These are phyloP conservation scores for Huiozyma sinensis DNA, from an alignment of 805 yeast species.

Conservation along the genomic window DNA sequence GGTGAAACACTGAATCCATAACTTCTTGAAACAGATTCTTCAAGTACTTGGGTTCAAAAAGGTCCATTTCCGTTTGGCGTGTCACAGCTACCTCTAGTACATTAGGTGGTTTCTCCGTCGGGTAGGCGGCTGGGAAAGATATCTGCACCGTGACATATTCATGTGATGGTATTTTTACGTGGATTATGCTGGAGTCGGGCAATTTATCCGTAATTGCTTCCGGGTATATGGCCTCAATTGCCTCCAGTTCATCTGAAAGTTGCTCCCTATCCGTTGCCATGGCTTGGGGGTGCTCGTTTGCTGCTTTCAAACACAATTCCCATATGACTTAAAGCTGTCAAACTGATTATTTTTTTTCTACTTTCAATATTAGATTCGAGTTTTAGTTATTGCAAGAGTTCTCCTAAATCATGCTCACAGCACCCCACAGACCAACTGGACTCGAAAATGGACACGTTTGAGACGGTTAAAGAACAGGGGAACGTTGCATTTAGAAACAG, in stretches of 20 bases:
- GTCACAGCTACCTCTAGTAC: conserved; percentile 40
- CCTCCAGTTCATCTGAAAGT: conserved; percentile 56
- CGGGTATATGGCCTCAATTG: conserved; percentile 83
- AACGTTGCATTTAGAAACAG: conserved; percentile 39
- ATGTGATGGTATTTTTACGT: conserved; percentile 49
- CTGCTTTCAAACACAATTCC: too few relatives aligned
- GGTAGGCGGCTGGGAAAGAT: conserved; percentile 64
- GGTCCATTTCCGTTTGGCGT: conserved; percentile 18
- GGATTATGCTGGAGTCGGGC: conserved; percentile 31
- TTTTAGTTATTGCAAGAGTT: background rate
- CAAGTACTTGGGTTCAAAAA: conserved; percentile 38
- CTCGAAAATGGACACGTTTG: conserved; percentile 5
- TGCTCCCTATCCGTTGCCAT: conserved; percentile 13
- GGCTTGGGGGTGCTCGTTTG: background rate
- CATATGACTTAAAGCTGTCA: too few relatives aligned
- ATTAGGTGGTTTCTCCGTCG: conserved; percentile 47
- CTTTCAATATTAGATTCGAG: background rate
- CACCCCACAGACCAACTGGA: background rate
- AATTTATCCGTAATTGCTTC: conserved; percentile 34
- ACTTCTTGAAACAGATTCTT: conserved; percentile 39
- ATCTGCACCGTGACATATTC: conserved; percentile 51
- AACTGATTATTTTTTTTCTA: too few relatives aligned
- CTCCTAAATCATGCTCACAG: background rate
- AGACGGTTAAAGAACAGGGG: conserved; percentile 32
- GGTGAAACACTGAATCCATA: conserved; percentile 39